phyloP scores from a whole-genome alignment of 768 basidiomycete species.

The Pholiota molesta region DNA sequence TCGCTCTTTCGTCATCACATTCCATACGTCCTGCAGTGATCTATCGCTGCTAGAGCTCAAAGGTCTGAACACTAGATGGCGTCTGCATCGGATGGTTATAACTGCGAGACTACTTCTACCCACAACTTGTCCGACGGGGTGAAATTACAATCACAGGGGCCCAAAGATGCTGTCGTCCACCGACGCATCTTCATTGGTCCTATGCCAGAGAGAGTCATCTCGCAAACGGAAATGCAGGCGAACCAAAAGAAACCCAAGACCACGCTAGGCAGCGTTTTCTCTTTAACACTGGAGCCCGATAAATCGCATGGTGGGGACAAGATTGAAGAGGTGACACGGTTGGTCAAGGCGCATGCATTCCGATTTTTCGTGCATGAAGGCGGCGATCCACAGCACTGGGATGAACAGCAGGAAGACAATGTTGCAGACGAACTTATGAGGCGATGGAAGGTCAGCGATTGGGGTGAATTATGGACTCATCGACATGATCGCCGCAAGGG shows the following conservation, averaged over 20 bases:
- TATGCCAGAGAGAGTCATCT: slow-evolving; percentile 65
- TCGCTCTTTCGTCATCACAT: neutral
- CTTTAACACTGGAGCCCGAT: slow-evolving; percentile 22
- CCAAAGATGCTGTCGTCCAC: slow-evolving; percentile 17
- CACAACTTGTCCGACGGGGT: neutral
- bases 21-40: neutral
- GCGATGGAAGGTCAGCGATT: slow-evolving; percentile 70
- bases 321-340: slow-evolving; percentile 43
- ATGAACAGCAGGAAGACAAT: slow-evolving; percentile 50
- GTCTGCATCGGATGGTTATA: neutral
- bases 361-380: slow-evolving; percentile 67
- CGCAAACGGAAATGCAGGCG: slow-evolving; percentile 37
- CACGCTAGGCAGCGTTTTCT: slow-evolving; percentile 26
- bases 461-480: slow-evolving; percentile 52
- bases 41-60: neutral
- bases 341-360: slow-evolving; percentile 64
- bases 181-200: slow-evolving; percentile 76
- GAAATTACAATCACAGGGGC: neutral
- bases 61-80: neutral
- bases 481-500: slow-evolving; percentile 33
- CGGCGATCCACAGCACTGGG: slow-evolving; percentile 70
- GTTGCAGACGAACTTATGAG: slow-evolving; percentile 58
- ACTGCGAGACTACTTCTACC: neutral
- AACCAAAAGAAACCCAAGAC: slow-evolving; percentile 29
- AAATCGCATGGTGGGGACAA: slow-evolving; percentile 31